phyloP scores from a whole-genome alignment of 495 filamentous ascomycete species.

The Haplographium delicatum region DNA sequence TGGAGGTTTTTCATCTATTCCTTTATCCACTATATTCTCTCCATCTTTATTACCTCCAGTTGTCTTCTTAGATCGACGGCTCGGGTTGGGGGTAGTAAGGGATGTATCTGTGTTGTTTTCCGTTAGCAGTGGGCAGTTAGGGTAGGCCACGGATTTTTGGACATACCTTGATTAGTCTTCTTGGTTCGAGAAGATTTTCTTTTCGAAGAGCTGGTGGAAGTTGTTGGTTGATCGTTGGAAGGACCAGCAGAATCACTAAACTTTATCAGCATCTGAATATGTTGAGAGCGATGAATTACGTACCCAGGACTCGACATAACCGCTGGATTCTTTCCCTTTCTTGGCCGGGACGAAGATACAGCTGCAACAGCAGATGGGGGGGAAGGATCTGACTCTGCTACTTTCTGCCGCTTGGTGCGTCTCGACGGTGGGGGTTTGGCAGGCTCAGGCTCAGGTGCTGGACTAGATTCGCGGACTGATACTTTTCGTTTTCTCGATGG shows the following conservation, averaged over 20 bases:
- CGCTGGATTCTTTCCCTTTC: conserved; percentile 55
- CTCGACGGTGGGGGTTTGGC: conserved; percentile 41
- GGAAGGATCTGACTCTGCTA: conserved; percentile 24
- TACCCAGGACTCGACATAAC: conserved; percentile 84
- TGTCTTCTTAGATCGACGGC: conserved; percentile 25
- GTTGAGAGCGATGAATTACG: conserved; percentile 22
- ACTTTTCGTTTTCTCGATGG: conserved; percentile 53
- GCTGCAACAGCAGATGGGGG: conserved; percentile 20
- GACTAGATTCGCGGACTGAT: conserved; percentile 37
- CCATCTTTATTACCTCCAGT: conserved; percentile 19
- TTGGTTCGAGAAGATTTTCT: conserved; percentile 65
- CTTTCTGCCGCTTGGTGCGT: conserved; percentile 50
- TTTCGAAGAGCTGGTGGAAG: conserved; percentile 41
- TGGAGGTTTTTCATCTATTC: conserved; percentile 37
- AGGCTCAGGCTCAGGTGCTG: conserved; percentile 37
- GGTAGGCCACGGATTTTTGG: conserved; percentile 12
- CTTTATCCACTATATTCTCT: conserved; percentile 22
- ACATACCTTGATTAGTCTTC: conserved; percentile 43
- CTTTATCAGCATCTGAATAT: conserved; percentile 16
- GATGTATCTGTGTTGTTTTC: conserved; percentile 16
- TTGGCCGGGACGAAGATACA: conserved; percentile 46
- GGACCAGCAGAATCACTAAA: conserved; percentile 32
- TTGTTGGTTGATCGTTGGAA: conserved; percentile 25
- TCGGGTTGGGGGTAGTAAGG: conserved; percentile 15
- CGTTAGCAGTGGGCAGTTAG: neutral